These are phyloP conservation scores for Yarrowia keelungensis DNA, from an alignment of 805 yeast species.

Conservation along the genomic window DNA sequence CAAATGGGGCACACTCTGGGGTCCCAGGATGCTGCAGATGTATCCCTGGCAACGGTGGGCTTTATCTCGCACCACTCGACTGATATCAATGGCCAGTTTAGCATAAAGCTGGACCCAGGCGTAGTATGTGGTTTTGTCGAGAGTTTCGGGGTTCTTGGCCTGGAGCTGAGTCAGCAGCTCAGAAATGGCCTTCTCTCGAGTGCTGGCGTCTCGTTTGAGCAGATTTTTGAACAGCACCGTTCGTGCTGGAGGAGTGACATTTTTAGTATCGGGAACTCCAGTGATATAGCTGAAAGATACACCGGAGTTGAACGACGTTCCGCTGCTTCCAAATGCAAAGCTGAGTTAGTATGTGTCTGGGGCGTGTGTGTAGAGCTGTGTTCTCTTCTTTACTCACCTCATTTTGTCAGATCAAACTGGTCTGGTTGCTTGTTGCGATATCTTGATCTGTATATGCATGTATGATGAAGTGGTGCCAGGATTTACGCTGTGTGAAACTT, in stretches of 20 bases:
- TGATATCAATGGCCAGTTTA: conserved; percentile 73
- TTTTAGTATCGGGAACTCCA: conserved; percentile 75
- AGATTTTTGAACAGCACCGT: conserved; percentile 75
- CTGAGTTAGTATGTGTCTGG: neutral
- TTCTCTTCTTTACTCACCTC: conserved; percentile 5
- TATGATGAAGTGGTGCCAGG: conserved; percentile 16
- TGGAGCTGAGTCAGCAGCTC: conserved; percentile 57
- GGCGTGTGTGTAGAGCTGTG: neutral
- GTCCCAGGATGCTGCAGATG: conserved; percentile 60
- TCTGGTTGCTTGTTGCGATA: neutral
- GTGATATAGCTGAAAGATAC: conserved; percentile 77
- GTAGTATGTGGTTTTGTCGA: conserved; percentile 69
- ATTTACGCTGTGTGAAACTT: neutral
- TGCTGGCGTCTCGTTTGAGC: conserved; percentile 79
- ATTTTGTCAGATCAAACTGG: conserved; percentile 9
- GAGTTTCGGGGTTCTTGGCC: conserved; percentile 45
- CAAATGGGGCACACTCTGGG: conserved; percentile 67
- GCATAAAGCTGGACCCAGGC: conserved; percentile 79
- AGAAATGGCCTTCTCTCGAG: conserved; percentile 77
- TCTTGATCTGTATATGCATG: conserved; percentile 34
- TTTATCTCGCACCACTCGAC: conserved; percentile 65
- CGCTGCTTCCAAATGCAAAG: conserved; percentile 34
- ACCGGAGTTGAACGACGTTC: conserved; percentile 30
- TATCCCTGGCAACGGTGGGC: conserved; percentile 71
- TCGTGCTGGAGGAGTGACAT: conserved; percentile 57